Percentiles rank a stretch among this genome's conserved stretches.
These are phyloP conservation scores for Stentor coeruleus DNA, from an alignment of 73 alveolate species.

Conservation along the genomic window DNA sequence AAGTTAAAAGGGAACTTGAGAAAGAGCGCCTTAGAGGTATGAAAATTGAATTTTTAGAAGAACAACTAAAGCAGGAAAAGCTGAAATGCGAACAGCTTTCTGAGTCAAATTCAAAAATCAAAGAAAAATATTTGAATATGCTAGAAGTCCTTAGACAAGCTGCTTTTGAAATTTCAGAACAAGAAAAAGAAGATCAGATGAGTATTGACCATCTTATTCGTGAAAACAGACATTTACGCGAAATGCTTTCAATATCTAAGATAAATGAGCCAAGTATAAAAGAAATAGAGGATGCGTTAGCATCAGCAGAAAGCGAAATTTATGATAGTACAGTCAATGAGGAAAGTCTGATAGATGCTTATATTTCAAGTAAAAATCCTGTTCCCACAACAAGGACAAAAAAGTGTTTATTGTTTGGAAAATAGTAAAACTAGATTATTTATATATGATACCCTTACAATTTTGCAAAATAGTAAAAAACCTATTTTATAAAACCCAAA, in stretches of 20 bases:
- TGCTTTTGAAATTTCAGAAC: constrained; percentile 23
- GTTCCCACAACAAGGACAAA: neutral
- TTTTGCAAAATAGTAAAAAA: too few species aligned
- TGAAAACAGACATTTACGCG: constrained; percentile 21
- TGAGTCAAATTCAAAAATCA: neutral
- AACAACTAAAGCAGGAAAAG: constrained; percentile 6
- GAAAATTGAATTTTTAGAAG: constrained; percentile 22
- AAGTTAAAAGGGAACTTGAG: neutral
- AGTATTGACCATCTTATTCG: constrained; percentile 10
- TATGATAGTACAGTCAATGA: neutral
- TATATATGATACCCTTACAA: too few species aligned
- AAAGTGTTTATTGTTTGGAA: neutral
- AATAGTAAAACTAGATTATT: too few species aligned
- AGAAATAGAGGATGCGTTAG: constrained; percentile 10
- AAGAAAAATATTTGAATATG: constrained; percentile 15
- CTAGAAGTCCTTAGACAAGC: constrained; percentile 25
- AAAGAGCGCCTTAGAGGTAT: constrained; percentile 10
- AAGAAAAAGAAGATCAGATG: constrained; percentile 22
- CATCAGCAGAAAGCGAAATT: constrained; percentile 1
- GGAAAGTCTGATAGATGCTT: neutral
- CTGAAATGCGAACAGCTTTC: neutral
- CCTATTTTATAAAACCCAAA: too few species aligned
- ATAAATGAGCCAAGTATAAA: neutral
- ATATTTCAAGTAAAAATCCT: neutral
- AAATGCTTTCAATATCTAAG: constrained; percentile 3